These are phyloP conservation scores for Fusarium bactridioides DNA, from an alignment of 2,329 filamentous ascomycete species.

Conservation along the genomic window DNA sequence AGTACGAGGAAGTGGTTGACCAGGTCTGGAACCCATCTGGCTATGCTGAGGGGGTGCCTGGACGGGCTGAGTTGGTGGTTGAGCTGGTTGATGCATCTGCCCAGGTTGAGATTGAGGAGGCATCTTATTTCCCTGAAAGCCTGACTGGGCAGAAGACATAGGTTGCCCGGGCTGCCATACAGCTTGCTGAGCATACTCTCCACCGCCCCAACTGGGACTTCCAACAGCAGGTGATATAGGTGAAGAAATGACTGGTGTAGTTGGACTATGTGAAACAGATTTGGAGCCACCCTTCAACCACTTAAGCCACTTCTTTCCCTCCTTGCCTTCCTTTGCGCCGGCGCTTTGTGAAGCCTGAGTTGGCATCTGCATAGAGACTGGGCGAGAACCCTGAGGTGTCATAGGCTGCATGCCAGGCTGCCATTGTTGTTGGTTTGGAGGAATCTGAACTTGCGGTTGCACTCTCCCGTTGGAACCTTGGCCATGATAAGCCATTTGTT, in stretches of 20 bases:
- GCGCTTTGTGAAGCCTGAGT: conserved; percentile 24
- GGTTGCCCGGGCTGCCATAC: conserved; percentile 37
- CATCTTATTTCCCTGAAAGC: conserved; percentile 3
- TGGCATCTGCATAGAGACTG: conserved; percentile 31
- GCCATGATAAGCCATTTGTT: background rate
- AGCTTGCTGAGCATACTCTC: conserved; percentile 30
- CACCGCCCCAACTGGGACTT: conserved; percentile 28
- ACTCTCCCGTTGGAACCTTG: conserved; percentile 14
- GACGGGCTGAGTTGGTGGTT: background rate
- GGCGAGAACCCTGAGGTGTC: conserved; percentile 15
- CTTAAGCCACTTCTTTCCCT: conserved; percentile 39
- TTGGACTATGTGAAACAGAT: conserved; percentile 29
- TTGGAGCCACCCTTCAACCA: conserved; percentile 39
- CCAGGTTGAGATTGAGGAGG: conserved; percentile 4
- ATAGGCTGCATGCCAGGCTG: conserved; percentile 26
- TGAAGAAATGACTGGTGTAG: conserved; percentile 16
- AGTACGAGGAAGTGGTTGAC: background rate
- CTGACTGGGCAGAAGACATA: background rate
- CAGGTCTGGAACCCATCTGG: background rate
- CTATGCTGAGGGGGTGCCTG: background rate
- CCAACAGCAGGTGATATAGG: conserved; percentile 11
- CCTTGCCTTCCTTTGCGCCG: conserved; percentile 34
- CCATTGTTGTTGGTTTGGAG: conserved; percentile 25
- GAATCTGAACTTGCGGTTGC: conserved; percentile 31
- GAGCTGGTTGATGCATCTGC: background rate